Evolutionary conservation across 179 eudicot genomes (phyloP), one percentile per base, ranked within the genome.

Genomic region (Corrigiola litoralis): DNA sequence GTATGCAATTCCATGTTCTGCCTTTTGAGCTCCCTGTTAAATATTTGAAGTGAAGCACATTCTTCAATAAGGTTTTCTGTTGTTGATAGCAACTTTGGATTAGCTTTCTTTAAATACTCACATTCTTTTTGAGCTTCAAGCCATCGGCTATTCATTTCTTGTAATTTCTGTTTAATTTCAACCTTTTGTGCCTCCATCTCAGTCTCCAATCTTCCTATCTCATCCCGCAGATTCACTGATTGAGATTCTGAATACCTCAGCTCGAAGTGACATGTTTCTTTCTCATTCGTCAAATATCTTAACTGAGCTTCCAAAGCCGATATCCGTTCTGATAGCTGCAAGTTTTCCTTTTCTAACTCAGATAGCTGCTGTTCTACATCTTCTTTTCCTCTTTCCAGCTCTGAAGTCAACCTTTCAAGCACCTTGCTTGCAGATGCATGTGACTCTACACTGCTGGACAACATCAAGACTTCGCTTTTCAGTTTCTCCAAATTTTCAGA

Each of bases 91-190:
- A 85, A 56, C 63, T 79, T 83, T 63, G 76, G 80, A 67, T 84
- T 82, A 53, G 79, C 85, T 66, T 70, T 66, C 79, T 81, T 81
- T 57, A 84, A 72, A 76, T 69, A 75, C 66, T 81, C 87, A 60
- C 82, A 81, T 68, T 92, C 87, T 47, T 82, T 81, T 79, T 82
- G 87, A 69, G 88, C 82, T 63, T 81, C 80, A 46, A 74, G 61
- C 75, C 71, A 72, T 51, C 79, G 77, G 36, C 75, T 73, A 61
- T 74, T 78, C 73, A 77, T 48, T 52, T 87, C 92, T 61, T 73
- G 77, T 50, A 78, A 42, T 42, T 82, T 80, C 69, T 77, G 75
- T 56, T 63, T 76, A 66, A 80, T 58, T 65, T 83, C 74, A 33
- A 37, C 20, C 58, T 65, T 77, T 64, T 79, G 82, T 34, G 77